Percentiles rank a stretch among this genome's conserved stretches.
Evolutionary conservation across 352 stramenopile genomes (phyloP).

Genomic region (Pythium guiyangense): DNA sequence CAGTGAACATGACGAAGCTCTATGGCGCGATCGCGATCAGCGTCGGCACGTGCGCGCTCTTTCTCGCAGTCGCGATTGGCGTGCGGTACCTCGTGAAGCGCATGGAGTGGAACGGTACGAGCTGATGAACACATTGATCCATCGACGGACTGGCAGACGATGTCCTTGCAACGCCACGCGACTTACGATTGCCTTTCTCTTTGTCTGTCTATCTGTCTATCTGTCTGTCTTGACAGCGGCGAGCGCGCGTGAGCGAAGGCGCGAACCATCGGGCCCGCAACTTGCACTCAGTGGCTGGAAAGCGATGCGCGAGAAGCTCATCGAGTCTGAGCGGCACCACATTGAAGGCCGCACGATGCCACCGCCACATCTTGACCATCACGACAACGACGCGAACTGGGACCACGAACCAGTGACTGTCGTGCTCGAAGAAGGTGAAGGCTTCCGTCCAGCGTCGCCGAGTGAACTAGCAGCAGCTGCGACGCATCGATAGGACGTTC

Average conservation of each 20-base stretch:
- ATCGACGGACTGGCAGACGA: background rate
- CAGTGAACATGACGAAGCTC: constrained; percentile 3
- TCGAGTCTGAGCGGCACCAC: constrained; percentile 17
- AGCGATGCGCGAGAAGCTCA: constrained; percentile 13
- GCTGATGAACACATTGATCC: background rate
- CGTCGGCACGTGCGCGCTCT: constrained; percentile 8
- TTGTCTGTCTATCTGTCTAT: too few species aligned
- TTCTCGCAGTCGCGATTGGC: constrained; percentile 7
- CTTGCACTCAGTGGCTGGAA: constrained; percentile 13
- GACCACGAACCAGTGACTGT: constrained; percentile 10
- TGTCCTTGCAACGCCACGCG: too few species aligned
- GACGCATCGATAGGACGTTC: background rate
- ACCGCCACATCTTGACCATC: constrained; percentile 8
- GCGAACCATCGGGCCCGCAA: background rate
- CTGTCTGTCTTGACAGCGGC: background rate
- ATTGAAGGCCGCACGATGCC: constrained; percentile 11
- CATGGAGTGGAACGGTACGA: constrained; percentile 9
- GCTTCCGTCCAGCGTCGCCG: constrained; percentile 19
- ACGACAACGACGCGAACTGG: background rate
- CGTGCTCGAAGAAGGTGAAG: constrained; percentile 20
- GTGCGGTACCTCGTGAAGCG: constrained; percentile 10
- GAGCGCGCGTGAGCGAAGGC: background rate
- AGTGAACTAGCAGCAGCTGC: constrained; percentile 13
- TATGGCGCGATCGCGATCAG: background rate
- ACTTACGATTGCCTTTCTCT: background rate